These are phyloP conservation scores for Blastobotrys proliferans DNA, from an alignment of 1,139 yeast genomes.

Conservation along the genomic window DNA sequence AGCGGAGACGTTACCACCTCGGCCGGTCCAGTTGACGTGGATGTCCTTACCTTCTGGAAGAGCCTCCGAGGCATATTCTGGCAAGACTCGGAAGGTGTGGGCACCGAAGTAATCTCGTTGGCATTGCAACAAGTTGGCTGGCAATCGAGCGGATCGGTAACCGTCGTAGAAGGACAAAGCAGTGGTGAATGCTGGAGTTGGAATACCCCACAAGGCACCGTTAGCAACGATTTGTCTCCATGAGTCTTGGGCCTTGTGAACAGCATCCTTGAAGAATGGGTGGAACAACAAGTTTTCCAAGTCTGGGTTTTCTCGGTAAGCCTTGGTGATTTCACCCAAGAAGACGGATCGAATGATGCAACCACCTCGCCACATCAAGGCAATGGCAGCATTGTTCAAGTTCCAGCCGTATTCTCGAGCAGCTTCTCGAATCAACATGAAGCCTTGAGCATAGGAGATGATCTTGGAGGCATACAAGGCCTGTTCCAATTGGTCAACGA, in stretches of 20 bases:
- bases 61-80: slow-evolving; percentile 71
- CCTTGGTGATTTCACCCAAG: slow-evolving; percentile 94
- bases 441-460: slow-evolving; percentile 98
- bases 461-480: slow-evolving; percentile 98
- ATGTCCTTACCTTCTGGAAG: slow-evolving; percentile 79
- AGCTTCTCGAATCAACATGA: slow-evolving; percentile 98
- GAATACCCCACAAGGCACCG: slow-evolving; percentile 83
- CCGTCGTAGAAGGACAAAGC: slow-evolving; percentile 99
- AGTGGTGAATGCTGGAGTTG: slow-evolving; percentile 96
- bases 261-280: slow-evolving; percentile 90
- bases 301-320: slow-evolving; percentile 90
- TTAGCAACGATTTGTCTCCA: slow-evolving; percentile 87
- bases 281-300: slow-evolving; percentile 93
- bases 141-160: slow-evolving; percentile 91
- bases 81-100: slow-evolving; percentile 94
- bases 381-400: slow-evolving; percentile 96
- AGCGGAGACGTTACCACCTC: slow-evolving; percentile 96
- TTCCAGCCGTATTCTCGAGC: slow-evolving; percentile 97
- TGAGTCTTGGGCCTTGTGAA: slow-evolving; percentile 87
- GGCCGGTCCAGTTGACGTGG: slow-evolving; percentile 99
- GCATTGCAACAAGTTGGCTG: slow-evolving; percentile 98
- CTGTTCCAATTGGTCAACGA: slow-evolving; percentile 93
- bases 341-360: slow-evolving; percentile 98
- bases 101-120: slow-evolving; percentile 99
- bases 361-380: slow-evolving; percentile 99